Base-by-base conservation (phyloP, 306 rosid species). In the Trifolium dubium region DNA sequence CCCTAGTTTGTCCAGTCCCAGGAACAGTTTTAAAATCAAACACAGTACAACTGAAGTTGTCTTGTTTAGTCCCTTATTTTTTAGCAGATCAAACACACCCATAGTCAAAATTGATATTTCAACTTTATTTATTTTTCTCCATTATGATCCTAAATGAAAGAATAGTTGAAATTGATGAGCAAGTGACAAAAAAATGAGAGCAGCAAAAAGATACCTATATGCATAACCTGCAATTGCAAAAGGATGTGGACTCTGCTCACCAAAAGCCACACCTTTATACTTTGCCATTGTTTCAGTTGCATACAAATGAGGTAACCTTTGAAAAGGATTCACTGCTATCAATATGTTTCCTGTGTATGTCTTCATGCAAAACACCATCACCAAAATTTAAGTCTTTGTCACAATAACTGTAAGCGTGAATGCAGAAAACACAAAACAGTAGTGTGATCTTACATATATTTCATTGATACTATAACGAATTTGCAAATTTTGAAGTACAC, bases 211-310 rank as follows among this genome's bases (percentile, higher is more conserved):
- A 79, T 88, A 94, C 98, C 97, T 89, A 81, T 92, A 94, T 43
- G 99, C 99, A 86, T 86, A 77, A 87, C 91, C 96, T 18, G 99
- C 99, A 77, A 94, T 88, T 74, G 99, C 97, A 86, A 94, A 94
- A 54, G 99, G 99, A 82, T 94, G 97, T 31, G 99, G 99, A 80
- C 87, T 88, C 72, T 88, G 92, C 84, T 94, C 99, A 34, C 96
- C 99, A 44, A 94, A 77, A 82, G 83, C 67, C 1, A 84, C 84
- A 73, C 89, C 89, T 78, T 88, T 94, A 76, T 94, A 94, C 73
- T 81, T 83, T 64, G 86, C 83, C 99, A 94, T 92, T 82, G 88
- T 89, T 53, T 78, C 79, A 76, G 41, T 80, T 70, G 82, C 88
- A 77, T 83, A 86, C 60, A 94, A 81, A 81, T 94, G 92, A 84